Conservation (phyloP, 768 basidiomycete genomes). For the Trametes sanguinea region DNA sequence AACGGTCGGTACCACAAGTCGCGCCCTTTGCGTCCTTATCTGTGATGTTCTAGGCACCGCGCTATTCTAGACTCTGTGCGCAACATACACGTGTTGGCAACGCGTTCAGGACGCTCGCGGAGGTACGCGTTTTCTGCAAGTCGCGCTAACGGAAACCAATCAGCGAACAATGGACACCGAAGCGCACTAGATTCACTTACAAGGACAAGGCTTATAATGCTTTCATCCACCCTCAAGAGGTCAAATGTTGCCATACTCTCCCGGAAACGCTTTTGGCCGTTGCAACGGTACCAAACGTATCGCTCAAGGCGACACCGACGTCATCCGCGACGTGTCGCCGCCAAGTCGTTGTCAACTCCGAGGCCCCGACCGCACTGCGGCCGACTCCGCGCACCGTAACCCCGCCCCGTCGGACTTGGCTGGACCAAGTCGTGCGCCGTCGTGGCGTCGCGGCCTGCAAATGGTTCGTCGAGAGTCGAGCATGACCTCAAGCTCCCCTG, state of each 20-base stretch:
- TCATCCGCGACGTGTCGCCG: constrained; percentile 1
- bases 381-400: not conserved
- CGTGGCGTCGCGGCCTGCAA: not conserved
- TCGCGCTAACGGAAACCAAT: too few relatives aligned
- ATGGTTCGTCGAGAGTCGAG: not conserved
- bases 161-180: too few relatives aligned
- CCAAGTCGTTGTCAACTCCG: not conserved
- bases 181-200: too few relatives aligned
- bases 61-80: too few relatives aligned
- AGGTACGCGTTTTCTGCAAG: too few relatives aligned
- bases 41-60: not conserved
- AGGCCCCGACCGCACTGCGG: not conserved
- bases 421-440: not conserved
- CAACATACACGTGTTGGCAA: too few relatives aligned
- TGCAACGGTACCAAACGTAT: not conserved
- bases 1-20: not conserved
- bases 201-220: too few relatives aligned
- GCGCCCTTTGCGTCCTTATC: not conserved
- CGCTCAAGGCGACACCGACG: not conserved
- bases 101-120: too few relatives aligned
- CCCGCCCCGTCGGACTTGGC: not conserved
- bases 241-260: not conserved
- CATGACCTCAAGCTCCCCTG: not conserved
- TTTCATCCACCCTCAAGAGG: too few relatives aligned
- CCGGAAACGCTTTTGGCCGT: too few relatives aligned